Base-by-base conservation (phyloP, 2,329 filamentous ascomycete genomes). In the Penicillium sp. region DNA sequence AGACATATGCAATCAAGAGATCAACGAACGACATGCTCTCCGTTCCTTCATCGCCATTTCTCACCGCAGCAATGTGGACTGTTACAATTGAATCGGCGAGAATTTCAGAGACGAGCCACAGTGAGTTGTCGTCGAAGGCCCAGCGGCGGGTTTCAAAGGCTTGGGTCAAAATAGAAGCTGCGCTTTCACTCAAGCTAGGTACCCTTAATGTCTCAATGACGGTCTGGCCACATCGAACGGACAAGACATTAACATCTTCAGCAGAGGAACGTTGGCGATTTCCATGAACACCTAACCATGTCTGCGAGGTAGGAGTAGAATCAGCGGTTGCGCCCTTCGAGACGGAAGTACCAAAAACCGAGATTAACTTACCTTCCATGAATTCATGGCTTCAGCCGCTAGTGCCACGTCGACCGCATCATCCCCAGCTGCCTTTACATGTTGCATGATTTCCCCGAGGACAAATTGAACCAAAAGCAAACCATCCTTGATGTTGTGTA, bases 11-110 rank as follows among this genome's bases (percentile, higher is more conserved):
- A 46, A 77, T 62, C 9, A 78, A 56, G 21, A 78, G 73, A 29
- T 78, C 75, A 54, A 78, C 59, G 50, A 75, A 77, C 9, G 70
- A 66, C 70, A 76, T 73, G 31, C 70, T 69, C 5, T 77, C 75
- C 10, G 69, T 62, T 25, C 73, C 75, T 48, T 72, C 75, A 43
- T 76, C 70, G 10, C 71, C 73, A 17, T 73, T 69, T 25, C 72
- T 62, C 5, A 77, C 62, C 6, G 68, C 67, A 23, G 69, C 47
- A 21, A 74, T 66, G 50, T 73, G 71, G 10, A 67, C 57, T 33
- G 72, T 68, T 6, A 75, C 75, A 37, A 67, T 56, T 19, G 65
- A 60, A 45, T 73, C 62, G 12, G 73, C 69, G 23, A 72, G 66
- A 29, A 53, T 43, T n/a, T 46, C 50, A 29, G 50, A 43, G 10